Evolutionary conservation across 2,329 filamentous ascomycete genomes (phyloP), one percentile per base, ranked within the genome.

Genomic region (Ilyonectria destructans): DNA sequence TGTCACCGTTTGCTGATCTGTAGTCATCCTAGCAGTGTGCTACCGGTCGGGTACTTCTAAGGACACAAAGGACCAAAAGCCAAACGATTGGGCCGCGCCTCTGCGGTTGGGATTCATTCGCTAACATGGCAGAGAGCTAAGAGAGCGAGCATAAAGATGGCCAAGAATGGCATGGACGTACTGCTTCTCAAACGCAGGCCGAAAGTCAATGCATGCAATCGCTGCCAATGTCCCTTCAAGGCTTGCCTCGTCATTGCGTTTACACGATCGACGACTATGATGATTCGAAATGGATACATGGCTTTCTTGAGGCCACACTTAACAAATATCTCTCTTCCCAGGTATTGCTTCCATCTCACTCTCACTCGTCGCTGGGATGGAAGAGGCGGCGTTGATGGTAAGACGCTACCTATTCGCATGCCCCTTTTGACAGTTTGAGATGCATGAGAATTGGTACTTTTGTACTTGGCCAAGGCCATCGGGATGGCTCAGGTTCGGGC

Each of bases 61-160:
- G 40, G 15, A 29, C 40, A 43, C 40, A 61, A 48, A 37, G 19
- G 46, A 57, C 43, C 19, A 10, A 31, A 33, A n/a, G 31, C 12
- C 37, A 15, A 35, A n/a, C 45, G 45, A 66, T 66, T 66, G 58
- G 63, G 37, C 35, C 52, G 46, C 51, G 43, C 40, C 51, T 48
- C 43, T 21, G 48, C 19, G 56, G n/a, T 46, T 45, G n/a, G 19
- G 17, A 33, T 35, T 37, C 45, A 58, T 58, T 15, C n/a, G 23
- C 31, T 13, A 19, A n/a, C 59, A 51, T 61, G 8, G 7, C 48
- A 17, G 31, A 23, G 35, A 23, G 43, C 29, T 37, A 29, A 6
- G 37, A 35, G 23, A 43, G n/a, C 35, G 37, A 57, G 55, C 29
- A 62, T 35, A 17, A 57, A 19, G 13, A 40, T 33, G 26, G 19